Conservation (phyloP, 176 grass and related monocot species). For the Saccharum officinarum region DNA sequence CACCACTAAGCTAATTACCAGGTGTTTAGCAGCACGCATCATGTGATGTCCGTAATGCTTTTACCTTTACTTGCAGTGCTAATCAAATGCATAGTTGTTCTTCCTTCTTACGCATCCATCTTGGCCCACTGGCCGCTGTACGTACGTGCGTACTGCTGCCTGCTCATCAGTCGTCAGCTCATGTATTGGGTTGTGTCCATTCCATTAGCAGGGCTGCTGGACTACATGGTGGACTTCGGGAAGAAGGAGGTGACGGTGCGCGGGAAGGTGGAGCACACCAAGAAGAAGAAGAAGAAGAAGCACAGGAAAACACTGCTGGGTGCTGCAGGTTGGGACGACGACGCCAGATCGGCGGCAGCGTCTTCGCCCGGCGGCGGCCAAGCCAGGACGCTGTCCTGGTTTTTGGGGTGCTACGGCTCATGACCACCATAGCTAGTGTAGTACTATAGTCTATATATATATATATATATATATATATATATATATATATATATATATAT, state of each 20-base stretch:
- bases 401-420: constrained; percentile 57
- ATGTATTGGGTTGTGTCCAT: neutral
- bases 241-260: constrained; percentile 91
- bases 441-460: neutral
- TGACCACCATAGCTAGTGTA: neutral
- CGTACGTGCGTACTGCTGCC: neutral
- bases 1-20: neutral
- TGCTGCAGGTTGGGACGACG: constrained; percentile 26
- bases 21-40: neutral
- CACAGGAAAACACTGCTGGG: neutral
- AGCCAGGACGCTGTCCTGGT: constrained; percentile 44
- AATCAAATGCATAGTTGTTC: neutral
- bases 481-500: no score
- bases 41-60: neutral
- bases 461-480: no score
- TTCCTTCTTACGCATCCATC: neutral
- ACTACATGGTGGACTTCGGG: constrained; percentile 97
- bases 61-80: neutral
- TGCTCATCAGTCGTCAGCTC: neutral
- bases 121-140: neutral
- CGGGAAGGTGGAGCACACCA: constrained; percentile 45
- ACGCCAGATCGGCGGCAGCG: neutral
- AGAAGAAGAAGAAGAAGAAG: constrained; percentile 44
- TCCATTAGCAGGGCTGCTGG: constrained; percentile 75
- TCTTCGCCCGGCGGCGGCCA: neutral